Evolutionary conservation across 2,329 filamentous ascomycete genomes (phyloP), one percentile per base, ranked within the genome.

Genomic region (Aspergillus fischeri): DNA sequence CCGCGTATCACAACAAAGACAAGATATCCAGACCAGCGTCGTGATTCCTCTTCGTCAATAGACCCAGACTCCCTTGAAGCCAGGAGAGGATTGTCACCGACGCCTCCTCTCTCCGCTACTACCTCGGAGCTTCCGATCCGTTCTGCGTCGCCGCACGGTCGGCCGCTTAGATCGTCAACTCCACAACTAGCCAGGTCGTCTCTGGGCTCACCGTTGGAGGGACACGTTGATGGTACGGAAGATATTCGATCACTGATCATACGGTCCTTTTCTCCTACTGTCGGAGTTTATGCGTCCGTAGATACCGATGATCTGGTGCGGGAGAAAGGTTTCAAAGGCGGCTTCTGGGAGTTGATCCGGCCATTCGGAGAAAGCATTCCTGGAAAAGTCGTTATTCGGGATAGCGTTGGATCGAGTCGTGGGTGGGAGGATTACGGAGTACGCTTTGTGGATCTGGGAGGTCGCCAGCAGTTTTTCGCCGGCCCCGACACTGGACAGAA

Each of bases 361-460:
- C 93, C 94, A 0, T 99, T 96, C 77, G 94, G 94, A 29, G 94
- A 99, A 75, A 84, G 82, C 17, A 83, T 97, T 0, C 85, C 88
- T 51, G 94, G 94, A 29, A 96, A 94, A 69, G 88, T 99, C 52
- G 90, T 90, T 3, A 88, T 97, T 55, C 82, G 94, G 66, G 94
- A 99, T 75, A 97, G 92, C 70, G 86, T 90, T 64, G 93, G 94
- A 8, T 85, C 88, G 47, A 92, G 91, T 70, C 86, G 86, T 69
- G 84, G 85, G 42, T 93, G 89, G 78, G 93, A 97, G 55, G 92
- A 97, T 72, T 99, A 92, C 74, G 88, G 91, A 1, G 83, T 99
- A 57, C 88, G 91, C 55, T 97, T 99, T 72, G 86, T 89, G 4
- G 83, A 85, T 57, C 84, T 95, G 54, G 78, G 78, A 28, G 69